phyloP scores from a whole-genome alignment of 495 filamentous ascomycete genomes.

The Filosporella fistucella region DNA sequence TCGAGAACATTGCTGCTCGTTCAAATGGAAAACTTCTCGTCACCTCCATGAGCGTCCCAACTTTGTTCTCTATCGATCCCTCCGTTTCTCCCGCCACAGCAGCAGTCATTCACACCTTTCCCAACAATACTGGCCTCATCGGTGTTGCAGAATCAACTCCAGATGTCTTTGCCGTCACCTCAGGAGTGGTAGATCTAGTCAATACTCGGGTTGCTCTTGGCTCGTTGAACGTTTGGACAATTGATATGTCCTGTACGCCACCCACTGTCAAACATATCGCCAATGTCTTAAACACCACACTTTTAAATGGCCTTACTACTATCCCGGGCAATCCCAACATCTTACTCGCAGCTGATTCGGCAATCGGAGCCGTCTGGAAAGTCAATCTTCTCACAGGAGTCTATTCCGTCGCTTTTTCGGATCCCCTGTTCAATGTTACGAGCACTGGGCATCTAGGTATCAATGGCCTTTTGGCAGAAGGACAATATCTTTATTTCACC shows the following conservation, averaged over 20 bases:
- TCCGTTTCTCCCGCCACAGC: slow-evolving; percentile 19
- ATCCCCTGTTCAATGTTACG: background rate
- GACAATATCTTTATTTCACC: slow-evolving; percentile 34
- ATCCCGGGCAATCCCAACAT: slow-evolving; percentile 14
- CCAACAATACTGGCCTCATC: slow-evolving; percentile 26
- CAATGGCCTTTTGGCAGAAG: slow-evolving; percentile 34
- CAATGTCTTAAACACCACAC: slow-evolving; percentile 28
- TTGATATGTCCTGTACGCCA: slow-evolving; percentile 15
- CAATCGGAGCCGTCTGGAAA: slow-evolving; percentile 30
- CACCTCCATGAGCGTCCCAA: slow-evolving; percentile 30
- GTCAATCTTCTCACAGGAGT: slow-evolving; percentile 23
- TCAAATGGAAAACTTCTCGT: slow-evolving; percentile 38
- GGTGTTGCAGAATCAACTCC: slow-evolving; percentile 31
- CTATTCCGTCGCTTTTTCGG: slow-evolving; percentile 19
- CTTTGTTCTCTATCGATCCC: slow-evolving; percentile 28
- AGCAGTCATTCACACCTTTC: slow-evolving; percentile 32
- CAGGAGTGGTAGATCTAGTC: slow-evolving; percentile 25
- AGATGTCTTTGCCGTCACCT: slow-evolving; percentile 33
- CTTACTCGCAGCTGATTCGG: slow-evolving; percentile 31
- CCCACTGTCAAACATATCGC: slow-evolving; percentile 23
- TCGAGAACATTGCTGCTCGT: slow-evolving; percentile 40
- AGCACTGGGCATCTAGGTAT: slow-evolving; percentile 30
- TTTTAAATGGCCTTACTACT: slow-evolving; percentile 31
- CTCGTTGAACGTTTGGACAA: slow-evolving; percentile 28
- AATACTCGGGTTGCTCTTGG: slow-evolving; percentile 27